A percentile compares a stretch with the other conserved stretches of the same genome.
Conservation (phyloP, 352 stramenopile genomes). For the Achlya hypogyna region DNA sequence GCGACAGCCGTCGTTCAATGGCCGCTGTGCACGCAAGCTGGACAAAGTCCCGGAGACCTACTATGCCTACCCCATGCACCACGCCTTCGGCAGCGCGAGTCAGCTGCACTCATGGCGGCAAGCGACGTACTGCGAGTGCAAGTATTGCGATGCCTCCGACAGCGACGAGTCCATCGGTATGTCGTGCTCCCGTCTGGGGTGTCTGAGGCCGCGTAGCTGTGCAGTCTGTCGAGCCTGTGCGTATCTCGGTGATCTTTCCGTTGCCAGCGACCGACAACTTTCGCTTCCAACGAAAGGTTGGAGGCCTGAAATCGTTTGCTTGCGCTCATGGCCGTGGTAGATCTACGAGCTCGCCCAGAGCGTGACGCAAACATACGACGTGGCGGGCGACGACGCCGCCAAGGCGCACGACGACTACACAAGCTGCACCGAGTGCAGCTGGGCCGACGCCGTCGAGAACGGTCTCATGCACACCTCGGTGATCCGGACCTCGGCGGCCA, state of each 20-base stretch:
- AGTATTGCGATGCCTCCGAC: neutral
- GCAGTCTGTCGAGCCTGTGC: slow-evolving; percentile 25
- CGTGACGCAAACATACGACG: neutral
- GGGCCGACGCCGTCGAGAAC: slow-evolving; percentile 40
- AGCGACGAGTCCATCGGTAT: neutral
- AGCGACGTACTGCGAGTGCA: neutral
- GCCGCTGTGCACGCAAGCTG: neutral
- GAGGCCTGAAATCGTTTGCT: neutral
- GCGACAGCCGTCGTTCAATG: neutral
- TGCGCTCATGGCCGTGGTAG: neutral
- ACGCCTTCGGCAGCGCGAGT: neutral
- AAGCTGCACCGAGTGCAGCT: slow-evolving; percentile 38
- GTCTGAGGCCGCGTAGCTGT: neutral
- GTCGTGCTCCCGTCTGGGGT: neutral
- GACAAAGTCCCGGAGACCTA: neutral
- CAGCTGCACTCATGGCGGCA: neutral
- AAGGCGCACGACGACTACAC: neutral
- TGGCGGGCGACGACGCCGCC: neutral
- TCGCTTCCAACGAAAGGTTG: slow-evolving; percentile 55
- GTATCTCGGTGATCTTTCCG: slow-evolving; percentile 69
- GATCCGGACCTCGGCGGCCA: slow-evolving; percentile 24
- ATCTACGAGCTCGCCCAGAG: slow-evolving; percentile 3
- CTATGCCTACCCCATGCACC: neutral
- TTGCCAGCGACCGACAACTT: slow-evolving; percentile 63
- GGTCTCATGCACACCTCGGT: slow-evolving; percentile 63